Evolutionary conservation across 768 basidiomycete genomes (phyloP), one percentile per base, ranked within the genome.

Genomic region (Boletus tylopilopsis): DNA sequence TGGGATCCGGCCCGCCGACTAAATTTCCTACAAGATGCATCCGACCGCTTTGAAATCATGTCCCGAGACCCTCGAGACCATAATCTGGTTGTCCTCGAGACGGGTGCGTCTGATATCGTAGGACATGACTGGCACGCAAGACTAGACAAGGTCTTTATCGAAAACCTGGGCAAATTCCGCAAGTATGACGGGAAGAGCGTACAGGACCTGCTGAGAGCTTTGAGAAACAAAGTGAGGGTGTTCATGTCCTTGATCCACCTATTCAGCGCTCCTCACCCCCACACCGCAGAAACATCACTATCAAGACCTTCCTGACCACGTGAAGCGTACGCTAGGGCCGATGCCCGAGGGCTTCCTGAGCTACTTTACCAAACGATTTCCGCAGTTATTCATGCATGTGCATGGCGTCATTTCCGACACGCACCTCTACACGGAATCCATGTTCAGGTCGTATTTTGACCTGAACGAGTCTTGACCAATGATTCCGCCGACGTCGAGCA

Each of bases 31-130:
- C 94, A 95, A 68, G 96, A 98, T 55, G 91, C 94, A 0, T 96
- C 94, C 0, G 95, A 98, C 68, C 82, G 94, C 5, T 99, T 98
- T 67, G 96, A 98, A 69, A 94, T 94, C 64, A 95, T 98, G 92
- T 89, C 86, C 57, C 82, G 92, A 25, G 94, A 95, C 41, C 94
- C 94, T 0, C 84, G 82, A 49, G 91, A 95, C 49, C 76, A 81
- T 0, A 77, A 82, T 48, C 76, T 99, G 21, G 58, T 90, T 12
- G 70, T 76, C 11, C 78, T 99, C 16, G 96, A 99, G 71, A 76
- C 70, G 0, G 77, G 76, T 39, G 88, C 91, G 0, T 56, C 62
- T 27, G 67, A 70, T 9, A 84, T 98, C 42, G 87, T 99, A 3
- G 94, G 94, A 21, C 78, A 80, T 49, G 95, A 97, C 68, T 99